Evolutionary conservation across 495 filamentous ascomycete species (phyloP).

Genomic region (Neurospora tetraspora): DNA sequence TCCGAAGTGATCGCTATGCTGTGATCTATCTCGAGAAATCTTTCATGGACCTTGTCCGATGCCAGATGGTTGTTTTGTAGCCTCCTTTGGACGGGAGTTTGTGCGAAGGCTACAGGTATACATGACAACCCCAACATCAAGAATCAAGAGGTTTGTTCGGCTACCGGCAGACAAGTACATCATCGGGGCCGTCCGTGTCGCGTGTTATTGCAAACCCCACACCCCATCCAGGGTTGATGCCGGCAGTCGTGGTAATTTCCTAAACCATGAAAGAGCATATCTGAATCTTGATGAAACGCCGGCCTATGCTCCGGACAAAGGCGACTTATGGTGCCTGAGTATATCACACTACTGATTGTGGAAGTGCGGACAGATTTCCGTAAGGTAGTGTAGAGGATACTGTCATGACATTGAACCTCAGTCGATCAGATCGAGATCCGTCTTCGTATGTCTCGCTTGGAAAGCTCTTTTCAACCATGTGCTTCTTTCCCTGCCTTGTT

Average conservation of each 20-base stretch:
- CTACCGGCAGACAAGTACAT: background rate
- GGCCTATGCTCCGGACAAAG: background rate
- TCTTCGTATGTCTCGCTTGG: background rate
- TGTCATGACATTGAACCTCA: background rate
- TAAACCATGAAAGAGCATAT: background rate
- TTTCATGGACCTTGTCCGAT: too few species aligned
- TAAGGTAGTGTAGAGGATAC: too few species aligned
- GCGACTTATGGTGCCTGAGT: background rate
- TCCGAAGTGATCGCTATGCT: too few species aligned
- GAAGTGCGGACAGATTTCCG: too few species aligned
- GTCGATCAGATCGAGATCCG: background rate
- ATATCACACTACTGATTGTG: too few species aligned
- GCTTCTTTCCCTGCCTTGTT: background rate
- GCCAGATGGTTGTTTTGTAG: too few species aligned
- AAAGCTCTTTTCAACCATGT: background rate
- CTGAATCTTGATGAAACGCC: background rate
- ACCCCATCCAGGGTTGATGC: background rate
- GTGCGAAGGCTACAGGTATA: too few species aligned
- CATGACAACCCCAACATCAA: too few species aligned
- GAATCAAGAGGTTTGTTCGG: background rate
- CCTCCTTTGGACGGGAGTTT: too few species aligned
- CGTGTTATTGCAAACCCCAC: background rate
- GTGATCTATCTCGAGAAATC: too few species aligned
- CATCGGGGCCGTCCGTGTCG: background rate
- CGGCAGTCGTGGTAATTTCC: background rate